Base-by-base conservation (phyloP, 306 rosid species). In the Pyrus bretschneideri region DNA sequence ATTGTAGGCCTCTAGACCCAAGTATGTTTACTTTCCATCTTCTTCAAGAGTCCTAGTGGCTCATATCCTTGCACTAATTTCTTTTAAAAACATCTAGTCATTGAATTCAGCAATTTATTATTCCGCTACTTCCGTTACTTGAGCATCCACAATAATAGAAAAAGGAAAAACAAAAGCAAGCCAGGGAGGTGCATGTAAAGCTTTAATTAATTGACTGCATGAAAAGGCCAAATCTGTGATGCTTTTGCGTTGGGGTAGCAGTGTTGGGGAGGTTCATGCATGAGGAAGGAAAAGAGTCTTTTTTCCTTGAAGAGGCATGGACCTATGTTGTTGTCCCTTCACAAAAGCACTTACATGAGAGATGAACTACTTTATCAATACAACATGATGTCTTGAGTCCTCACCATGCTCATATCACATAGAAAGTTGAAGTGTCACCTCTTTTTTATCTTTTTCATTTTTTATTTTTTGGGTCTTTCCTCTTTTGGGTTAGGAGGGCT, bases 311-410 rank as follows among this genome's bases (percentile, higher is more conserved):
- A 61, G 73, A 57, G 25, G 76, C 75, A 59, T 78, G 86, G 78
- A 85, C 84, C 85, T 81, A 76, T 72, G 73, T 80, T 70, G 21
- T 78, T 88, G 84, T 73, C 85, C 85, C 77, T 80, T 78, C 30
- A 79, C 73, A 83, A 83, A 72, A 40, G 70, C 76, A 63, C 86
- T 82, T 88, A 80, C 84, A 82, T 84, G 86, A 81, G 83, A 88
- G 45, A 42, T 87, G 69, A 90, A 83, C 73, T 81, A 69, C 88
- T 85, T 84, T 67, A 82, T 88, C 80, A 89, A 42, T 71, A 46
- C 58, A 78, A 77, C 4, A 77, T 84, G 92, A 90, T 89, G 9
- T 42, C 86, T 82, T 42, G 90, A 89, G 86, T 82, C 88, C 89
- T 89, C 78, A 89, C 94, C 93, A 84, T 81, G 82, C 81, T 82